Evolutionary conservation across 345 rosid species (phyloP), one percentile per base, ranked within the genome.

Genomic region (Eucalyptus coolabah): DNA sequence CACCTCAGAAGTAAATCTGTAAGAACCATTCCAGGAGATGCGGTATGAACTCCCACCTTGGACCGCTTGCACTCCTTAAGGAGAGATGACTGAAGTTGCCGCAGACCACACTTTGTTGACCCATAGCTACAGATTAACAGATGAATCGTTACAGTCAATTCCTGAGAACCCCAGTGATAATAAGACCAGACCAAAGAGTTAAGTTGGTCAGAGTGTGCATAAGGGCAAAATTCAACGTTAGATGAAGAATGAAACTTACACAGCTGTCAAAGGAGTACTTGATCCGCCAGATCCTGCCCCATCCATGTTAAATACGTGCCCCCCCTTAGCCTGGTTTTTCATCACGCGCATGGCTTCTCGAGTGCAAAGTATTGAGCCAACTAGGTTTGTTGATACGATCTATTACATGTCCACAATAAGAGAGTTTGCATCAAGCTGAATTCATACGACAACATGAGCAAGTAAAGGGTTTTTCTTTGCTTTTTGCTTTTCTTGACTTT

Each of bases 241-340:
- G 23, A 40, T 51, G 24, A 69, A 49, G 40, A 45, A 72, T 86
- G 17, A 30, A 88, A 91, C 96, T 93, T 93, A 98, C 99, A 98
- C 99, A 40, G 99, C 99, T 3, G 99, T 98, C 89, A 97, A 96
- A 80, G 99, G 99, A 81, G 99, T 98, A 91, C 99, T 98, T 44
- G 99, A 98, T 60, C 99, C 99, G 14, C 99, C 99, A 32, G 99
- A 97, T 32, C 99, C 99, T 65, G 99, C 99, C 87, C 98, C 99
- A 90, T 98, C 99, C 99, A 96, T 98, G 95, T 97, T 98, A 90
- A 98, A 97, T 87, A 98, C 95, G 92, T 97, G 98, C 10, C 99
- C 99, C 26, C 98, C 97, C 59, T 93, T 95, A 42, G 91, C 87
- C 88, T 97, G 99, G 88, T 89, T 92, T 88, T 90, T 91, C 98